phyloP scores from a whole-genome alignment of 768 basidiomycete genomes.

The Boletus huronensis region DNA sequence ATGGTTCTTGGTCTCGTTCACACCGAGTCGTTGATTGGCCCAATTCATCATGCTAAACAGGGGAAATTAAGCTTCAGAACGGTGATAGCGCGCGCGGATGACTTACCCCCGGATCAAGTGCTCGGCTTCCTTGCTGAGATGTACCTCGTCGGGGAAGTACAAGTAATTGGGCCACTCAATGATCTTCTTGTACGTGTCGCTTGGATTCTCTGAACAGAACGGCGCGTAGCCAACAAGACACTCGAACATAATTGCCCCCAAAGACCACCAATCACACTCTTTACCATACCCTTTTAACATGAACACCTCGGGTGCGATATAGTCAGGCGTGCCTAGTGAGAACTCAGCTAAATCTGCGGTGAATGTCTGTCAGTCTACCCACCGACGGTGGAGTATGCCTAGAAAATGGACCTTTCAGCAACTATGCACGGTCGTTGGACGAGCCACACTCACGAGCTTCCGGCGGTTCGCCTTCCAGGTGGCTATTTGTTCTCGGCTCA shows the following conservation, averaged over 20 bases:
- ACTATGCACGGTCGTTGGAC: neutral
- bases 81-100: neutral
- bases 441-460: slow-evolving; percentile 63
- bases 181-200: slow-evolving; percentile 98
- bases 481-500: slow-evolving; percentile 94
- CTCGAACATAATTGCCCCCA: slow-evolving; percentile 99
- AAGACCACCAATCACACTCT: slow-evolving; percentile 99
- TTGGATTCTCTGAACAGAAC: slow-evolving; percentile 95
- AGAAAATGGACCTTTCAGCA: slow-evolving; percentile 6
- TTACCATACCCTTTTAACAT: slow-evolving; percentile 96
- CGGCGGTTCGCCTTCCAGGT: slow-evolving; percentile 99
- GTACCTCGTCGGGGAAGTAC: slow-evolving; percentile 92
- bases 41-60: slow-evolving; percentile 76
- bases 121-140: slow-evolving; percentile 88
- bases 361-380: slow-evolving; percentile 5
- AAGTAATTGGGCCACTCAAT: slow-evolving; percentile 93
- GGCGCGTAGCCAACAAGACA: slow-evolving; percentile 97
- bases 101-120: slow-evolving; percentile 81
- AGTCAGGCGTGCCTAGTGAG: slow-evolving; percentile 33
- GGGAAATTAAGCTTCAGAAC: slow-evolving; percentile 3
- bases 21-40: slow-evolving; percentile 67
- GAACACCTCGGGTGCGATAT: slow-evolving; percentile 98
- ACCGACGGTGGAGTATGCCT: slow-evolving; percentile 93
- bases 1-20: slow-evolving; percentile 88
- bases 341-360: neutral